phyloP scores from a whole-genome alignment of 140 eudicot genomes.

The Stevia rebaudiana region DNA sequence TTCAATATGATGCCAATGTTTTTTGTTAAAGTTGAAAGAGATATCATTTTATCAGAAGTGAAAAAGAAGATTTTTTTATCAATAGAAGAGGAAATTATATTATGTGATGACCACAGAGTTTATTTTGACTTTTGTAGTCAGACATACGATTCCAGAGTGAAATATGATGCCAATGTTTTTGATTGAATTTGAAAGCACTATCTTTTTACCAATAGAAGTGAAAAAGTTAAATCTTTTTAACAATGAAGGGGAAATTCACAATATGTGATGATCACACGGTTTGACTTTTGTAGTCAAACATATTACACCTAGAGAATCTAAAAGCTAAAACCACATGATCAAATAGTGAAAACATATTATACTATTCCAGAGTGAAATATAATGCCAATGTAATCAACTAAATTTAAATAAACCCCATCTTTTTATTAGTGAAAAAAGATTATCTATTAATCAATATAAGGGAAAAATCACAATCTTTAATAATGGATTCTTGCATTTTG shows the following conservation, averaged over 20 bases:
- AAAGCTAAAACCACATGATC: not conserved
- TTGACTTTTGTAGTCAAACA: not conserved
- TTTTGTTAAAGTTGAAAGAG: not conserved
- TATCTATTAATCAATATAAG: not conserved
- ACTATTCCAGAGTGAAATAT: not conserved
- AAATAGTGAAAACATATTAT: not conserved
- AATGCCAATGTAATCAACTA: not conserved
- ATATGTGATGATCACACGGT: no score
- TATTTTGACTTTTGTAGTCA: not conserved
- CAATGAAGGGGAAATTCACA: no score
- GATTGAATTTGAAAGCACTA: not conserved
- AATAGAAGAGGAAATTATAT: no score
- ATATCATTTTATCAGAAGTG: not conserved
- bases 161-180: not conserved
- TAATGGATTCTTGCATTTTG: conserved; percentile 2
- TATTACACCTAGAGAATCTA: not conserved
- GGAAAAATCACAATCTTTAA: not conserved
- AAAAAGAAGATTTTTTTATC: not conserved
- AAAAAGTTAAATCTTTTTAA: not conserved
- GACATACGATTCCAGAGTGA: no score
- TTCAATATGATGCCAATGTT: conserved; percentile 4
- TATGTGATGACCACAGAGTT: no score
- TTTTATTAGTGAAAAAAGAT: not conserved
- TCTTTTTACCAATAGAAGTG: not conserved
- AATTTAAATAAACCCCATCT: not conserved